Base-by-base conservation (phyloP, 768 basidiomycete species). In the Inosperma sp. region DNA sequence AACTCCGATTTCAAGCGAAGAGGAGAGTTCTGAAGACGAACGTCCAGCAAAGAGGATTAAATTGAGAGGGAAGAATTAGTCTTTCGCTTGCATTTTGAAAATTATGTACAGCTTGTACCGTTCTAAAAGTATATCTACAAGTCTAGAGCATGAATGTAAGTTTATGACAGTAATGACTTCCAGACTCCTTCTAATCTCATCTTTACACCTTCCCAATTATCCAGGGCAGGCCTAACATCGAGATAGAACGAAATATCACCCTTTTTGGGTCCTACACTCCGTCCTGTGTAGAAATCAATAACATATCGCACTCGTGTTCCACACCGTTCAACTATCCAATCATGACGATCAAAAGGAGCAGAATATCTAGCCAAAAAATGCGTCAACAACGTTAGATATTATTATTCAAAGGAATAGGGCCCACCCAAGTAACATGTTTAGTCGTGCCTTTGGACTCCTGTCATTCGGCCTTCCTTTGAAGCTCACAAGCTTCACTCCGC, bases 271-370 rank as follows among this genome's bases (percentile, higher is more conserved):
- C 67, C 71, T 21, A 71, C 61, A 37, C 66, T 72, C 27, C 81
- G 81, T 14, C 95, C 95, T 3, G 89, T 88, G 72, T 99, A 99
- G 69, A 98, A 99, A 70, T 99, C 96, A 61, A 99, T 96, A 52
- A 99, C 83, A 71, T 99, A 99, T 44, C 95, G 84, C 64, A 93
- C 76, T 51, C 81, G 83, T 7, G 80, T 81, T 5, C 93, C 95
- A 63, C 94, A 96, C 27, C 95, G 84, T 66, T 96, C 93, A 43
- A 99, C 84, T 43, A 91, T 67, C 96, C 96, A 99, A 66, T 98
- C 95, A 58, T 99, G 96, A 48, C 92, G 76, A 66, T 99, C 96
- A 68, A 99, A 99, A 0, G 96, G 96, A 19, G 90, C 77, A 22
- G 89, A 78, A 67, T 96, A 99, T 9, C 95, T 99, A 59, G 34